Conservation (phyloP, 2,329 filamentous ascomycete genomes). For the Elsinoe fawcettii region DNA sequence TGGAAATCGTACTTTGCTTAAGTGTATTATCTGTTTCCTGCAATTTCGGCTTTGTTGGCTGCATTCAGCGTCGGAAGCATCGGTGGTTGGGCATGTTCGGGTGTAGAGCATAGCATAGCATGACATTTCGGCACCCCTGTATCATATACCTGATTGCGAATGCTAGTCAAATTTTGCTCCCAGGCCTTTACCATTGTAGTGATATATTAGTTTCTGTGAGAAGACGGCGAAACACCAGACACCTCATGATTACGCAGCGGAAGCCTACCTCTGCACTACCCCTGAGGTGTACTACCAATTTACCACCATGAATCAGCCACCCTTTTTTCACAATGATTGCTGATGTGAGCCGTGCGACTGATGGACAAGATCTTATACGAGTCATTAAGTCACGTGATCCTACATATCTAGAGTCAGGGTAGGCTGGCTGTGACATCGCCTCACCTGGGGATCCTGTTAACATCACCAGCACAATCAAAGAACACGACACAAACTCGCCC, state of each 20-base stretch:
- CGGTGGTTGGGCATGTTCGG: neutral
- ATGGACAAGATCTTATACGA: neutral
- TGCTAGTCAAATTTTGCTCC: neutral
- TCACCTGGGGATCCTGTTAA: neutral
- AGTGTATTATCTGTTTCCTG: neutral
- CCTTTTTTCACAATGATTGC: no score
- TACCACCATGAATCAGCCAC: no score
- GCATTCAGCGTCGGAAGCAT: neutral
- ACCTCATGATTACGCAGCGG: no score
- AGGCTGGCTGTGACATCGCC: slow-evolving; percentile 15
- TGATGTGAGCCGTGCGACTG: neutral
- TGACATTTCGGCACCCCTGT: neutral
- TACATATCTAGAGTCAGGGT: neutral
- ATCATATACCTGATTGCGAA: neutral
- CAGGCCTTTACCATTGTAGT: no score
- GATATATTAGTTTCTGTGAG: no score
- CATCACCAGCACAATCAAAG: neutral
- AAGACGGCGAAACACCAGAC: no score
- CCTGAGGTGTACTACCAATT: no score
- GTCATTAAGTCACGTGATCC: slow-evolving; percentile 11
- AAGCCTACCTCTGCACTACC: no score
- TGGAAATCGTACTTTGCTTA: slow-evolving; percentile 99
- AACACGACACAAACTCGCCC: slow-evolving; percentile 17
- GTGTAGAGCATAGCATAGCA: neutral
- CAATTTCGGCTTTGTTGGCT: neutral